phyloP scores from a whole-genome alignment of 2,329 filamentous ascomycete species.

The Periconia macrospinosa region DNA sequence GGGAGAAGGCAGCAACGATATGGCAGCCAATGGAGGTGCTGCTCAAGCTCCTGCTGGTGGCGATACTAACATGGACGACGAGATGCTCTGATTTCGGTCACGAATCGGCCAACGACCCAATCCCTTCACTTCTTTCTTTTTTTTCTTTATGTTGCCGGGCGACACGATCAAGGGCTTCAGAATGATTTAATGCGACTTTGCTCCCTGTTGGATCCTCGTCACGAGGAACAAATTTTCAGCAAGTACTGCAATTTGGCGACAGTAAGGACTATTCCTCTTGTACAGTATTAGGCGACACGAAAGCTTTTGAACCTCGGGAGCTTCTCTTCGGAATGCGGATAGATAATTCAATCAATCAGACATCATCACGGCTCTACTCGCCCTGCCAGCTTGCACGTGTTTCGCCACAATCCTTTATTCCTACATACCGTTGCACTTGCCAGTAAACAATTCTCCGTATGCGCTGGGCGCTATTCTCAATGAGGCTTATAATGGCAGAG shows the following conservation, averaged over 20 bases:
- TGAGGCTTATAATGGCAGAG: too few species aligned
- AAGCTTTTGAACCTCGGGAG: conserved; percentile 14
- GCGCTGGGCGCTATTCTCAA: too few species aligned
- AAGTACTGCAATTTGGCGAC: conserved; percentile 8
- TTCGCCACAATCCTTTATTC: too few species aligned
- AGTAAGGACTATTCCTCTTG: conserved; percentile 14
- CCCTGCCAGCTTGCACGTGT: too few species aligned
- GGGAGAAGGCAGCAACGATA: conserved; percentile 47
- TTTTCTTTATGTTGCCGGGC: conserved; percentile 13
- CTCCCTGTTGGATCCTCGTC: not conserved
- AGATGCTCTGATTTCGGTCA: conserved; percentile 35
- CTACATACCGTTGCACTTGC: too few species aligned
- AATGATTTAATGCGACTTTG: conserved; percentile 9
- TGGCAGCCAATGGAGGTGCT: conserved; percentile 49
- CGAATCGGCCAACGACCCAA: not conserved
- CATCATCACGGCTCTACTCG: not conserved
- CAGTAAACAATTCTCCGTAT: too few species aligned
- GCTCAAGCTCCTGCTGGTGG: conserved; percentile 46
- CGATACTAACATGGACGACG: conserved; percentile 45
- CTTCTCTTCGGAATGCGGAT: conserved; percentile 14
- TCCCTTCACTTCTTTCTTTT: conserved; percentile 8
- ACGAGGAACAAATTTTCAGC: conserved; percentile 14
- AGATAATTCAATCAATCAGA: conserved; percentile 17
- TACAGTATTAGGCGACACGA: conserved; percentile 21
- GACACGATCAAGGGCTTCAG: conserved; percentile 14